Conservation (phyloP, 176 grass and related monocot species). For the Oropetium thomaeum region DNA sequence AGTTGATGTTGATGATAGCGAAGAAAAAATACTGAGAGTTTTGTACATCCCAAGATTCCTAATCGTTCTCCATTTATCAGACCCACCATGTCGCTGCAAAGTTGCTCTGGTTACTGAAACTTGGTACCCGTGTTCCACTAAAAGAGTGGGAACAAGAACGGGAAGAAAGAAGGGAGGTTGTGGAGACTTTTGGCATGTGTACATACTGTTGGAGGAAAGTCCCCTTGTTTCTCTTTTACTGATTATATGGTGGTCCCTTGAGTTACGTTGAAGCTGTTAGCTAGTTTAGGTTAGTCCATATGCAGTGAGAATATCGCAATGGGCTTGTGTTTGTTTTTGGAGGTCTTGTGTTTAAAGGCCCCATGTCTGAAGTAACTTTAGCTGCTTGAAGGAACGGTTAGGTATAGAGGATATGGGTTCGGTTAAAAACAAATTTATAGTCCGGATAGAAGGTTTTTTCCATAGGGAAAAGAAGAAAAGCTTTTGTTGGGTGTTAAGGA, state of each 20-base stretch:
- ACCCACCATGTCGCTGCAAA: background rate
- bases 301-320: background rate
- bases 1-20: slow-evolving; percentile 43
- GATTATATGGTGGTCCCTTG: background rate
- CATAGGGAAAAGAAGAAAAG: no score
- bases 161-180: background rate
- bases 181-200: slow-evolving; percentile 1
- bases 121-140: background rate
- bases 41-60: slow-evolving; percentile 19
- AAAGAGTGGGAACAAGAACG: background rate
- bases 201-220: slow-evolving; percentile 22
- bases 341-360: slow-evolving; percentile 46
- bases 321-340: slow-evolving; percentile 1
- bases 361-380: slow-evolving; percentile 29
- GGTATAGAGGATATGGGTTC: background rate
- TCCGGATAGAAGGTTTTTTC: no score
- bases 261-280: no score
- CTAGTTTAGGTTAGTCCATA: no score
- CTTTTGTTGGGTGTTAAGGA: no score
- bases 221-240: background rate
- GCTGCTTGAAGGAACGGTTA: slow-evolving; percentile 26
- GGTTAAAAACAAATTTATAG: background rate
- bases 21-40: slow-evolving; percentile 19
- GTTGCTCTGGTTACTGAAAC: background rate
- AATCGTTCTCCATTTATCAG: background rate